phyloP scores from a whole-genome alignment of 2,329 filamentous ascomycete species.

The Apiospora rasikravindrae region DNA sequence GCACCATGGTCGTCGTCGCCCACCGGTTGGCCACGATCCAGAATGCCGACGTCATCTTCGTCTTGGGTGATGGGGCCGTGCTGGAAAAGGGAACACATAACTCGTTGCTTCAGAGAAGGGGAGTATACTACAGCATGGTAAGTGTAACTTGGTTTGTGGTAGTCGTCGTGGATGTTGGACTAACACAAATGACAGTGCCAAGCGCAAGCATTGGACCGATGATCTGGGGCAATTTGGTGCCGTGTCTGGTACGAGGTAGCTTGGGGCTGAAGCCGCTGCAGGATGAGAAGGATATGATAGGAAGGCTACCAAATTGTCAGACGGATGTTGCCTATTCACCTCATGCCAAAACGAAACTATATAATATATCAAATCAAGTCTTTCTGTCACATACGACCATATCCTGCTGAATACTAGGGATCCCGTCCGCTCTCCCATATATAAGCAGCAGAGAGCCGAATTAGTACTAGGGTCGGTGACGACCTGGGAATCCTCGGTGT shows the following conservation, averaged over 20 bases:
- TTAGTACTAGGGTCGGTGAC: no score
- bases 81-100: conserved; percentile 58
- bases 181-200: conserved; percentile 33
- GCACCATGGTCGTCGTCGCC: conserved; percentile 60
- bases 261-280: not conserved
- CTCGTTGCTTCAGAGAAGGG: conserved; percentile 55
- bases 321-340: no score
- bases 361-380: no score
- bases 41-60: conserved; percentile 78
- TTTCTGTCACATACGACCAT: no score
- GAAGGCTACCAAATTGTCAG: not conserved
- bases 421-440: no score
- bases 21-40: conserved; percentile 69
- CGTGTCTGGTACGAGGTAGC: not conserved
- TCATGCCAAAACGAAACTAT: no score
- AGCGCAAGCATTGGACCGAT: conserved; percentile 38
- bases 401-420: no score
- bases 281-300: not conserved
- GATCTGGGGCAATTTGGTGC: not conserved
- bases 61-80: conserved; percentile 69
- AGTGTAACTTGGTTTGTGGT: conserved; percentile 32
- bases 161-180: conserved; percentile 21
- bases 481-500: no score
- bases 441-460: no score
- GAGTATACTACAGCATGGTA: conserved; percentile 64